A percentile compares a stretch with the other conserved stretches of the same genome.
Evolutionary conservation across 805 yeast genomes (phyloP).

Genomic region (Kodamaea kakaduensis): DNA sequence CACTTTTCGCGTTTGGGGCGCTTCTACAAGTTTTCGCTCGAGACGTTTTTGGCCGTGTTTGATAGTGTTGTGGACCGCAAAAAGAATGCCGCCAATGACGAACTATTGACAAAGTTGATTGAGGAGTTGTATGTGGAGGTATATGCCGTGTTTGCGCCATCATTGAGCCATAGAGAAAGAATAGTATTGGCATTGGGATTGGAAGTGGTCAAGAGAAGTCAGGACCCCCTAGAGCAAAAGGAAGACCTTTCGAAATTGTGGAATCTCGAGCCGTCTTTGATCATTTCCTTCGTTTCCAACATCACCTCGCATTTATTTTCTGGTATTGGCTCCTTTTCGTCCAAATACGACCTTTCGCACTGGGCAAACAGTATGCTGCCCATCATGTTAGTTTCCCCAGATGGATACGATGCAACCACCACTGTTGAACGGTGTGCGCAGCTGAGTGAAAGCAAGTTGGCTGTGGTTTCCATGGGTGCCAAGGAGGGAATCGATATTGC

Average conservation of each 20-base stretch:
- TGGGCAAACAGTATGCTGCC: slow-evolving; percentile 27
- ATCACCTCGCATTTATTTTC: slow-evolving; percentile 23
- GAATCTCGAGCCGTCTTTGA: slow-evolving; percentile 8
- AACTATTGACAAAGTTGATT: no score
- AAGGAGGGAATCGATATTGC: slow-evolving; percentile 59
- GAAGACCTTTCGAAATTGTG: slow-evolving; percentile 6
- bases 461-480: slow-evolving; percentile 69
- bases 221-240: slow-evolving; percentile 4
- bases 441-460: slow-evolving; percentile 21
- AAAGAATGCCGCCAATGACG: no score
- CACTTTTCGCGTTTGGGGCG: slow-evolving; percentile 31
- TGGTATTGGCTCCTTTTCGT: slow-evolving; percentile 25
- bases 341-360: slow-evolving; percentile 29
- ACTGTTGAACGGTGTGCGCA: slow-evolving; percentile 46
- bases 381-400: slow-evolving; percentile 53
- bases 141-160: slow-evolving; percentile 43
- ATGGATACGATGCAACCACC: slow-evolving; percentile 64
- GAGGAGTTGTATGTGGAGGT: slow-evolving; percentile 42
- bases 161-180: slow-evolving; percentile 44
- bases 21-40: slow-evolving; percentile 59
- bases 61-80: slow-evolving; percentile 12
- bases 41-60: slow-evolving; percentile 22
- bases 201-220: slow-evolving; percentile 20
- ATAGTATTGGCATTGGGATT: slow-evolving; percentile 34
- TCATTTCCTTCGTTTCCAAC: slow-evolving; percentile 13